Percentiles rank a stretch among this genome's conserved stretches.
These are phyloP conservation scores for Boletales sp. DNA, from an alignment of 768 basidiomycete species.

Conservation along the genomic window DNA sequence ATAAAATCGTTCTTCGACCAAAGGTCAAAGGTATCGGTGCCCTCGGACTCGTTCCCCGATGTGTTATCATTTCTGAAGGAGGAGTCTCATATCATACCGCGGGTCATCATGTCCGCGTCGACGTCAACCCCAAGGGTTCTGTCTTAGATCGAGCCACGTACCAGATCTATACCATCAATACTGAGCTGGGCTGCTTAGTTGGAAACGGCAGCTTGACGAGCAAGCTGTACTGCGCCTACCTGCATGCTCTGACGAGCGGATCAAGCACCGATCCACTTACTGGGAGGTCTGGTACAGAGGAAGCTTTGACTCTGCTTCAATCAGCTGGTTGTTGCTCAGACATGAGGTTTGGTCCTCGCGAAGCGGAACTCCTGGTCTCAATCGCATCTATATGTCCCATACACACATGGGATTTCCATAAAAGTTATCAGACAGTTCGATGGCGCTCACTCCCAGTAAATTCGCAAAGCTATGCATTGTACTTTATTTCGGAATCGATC, in stretches of 20 bases:
- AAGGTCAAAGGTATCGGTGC: constrained; percentile 1
- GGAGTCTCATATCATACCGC: constrained; percentile 27
- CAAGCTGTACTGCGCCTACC: constrained; percentile 36
- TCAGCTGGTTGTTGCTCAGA: constrained; percentile 39
- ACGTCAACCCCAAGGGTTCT: neutral
- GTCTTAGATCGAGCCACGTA: constrained; percentile 6
- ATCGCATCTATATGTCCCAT: constrained; percentile 34
- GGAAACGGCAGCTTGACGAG: constrained; percentile 17
- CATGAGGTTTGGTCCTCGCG: constrained; percentile 26
- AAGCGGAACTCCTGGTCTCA: constrained; percentile 27
- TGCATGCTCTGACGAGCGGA: constrained; percentile 43
- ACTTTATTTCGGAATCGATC: constrained; percentile 23
- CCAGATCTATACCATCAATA: constrained; percentile 27
- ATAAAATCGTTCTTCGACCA: constrained; percentile 38
- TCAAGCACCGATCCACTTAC: constrained; percentile 43
- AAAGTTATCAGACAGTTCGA: constrained; percentile 36
- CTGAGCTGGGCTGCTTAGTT: constrained; percentile 23
- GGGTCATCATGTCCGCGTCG: constrained; percentile 10
- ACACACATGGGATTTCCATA: constrained; percentile 37
- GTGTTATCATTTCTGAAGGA: constrained; percentile 40
- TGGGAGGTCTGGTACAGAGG: constrained; percentile 3
- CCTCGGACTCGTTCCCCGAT: neutral
- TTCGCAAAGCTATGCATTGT: constrained; percentile 31
- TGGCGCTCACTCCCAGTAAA: constrained; percentile 22
- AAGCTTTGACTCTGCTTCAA: constrained; percentile 36